Conservation (phyloP, 2,329 filamentous ascomycete genomes). For the Didymella glomerata region DNA sequence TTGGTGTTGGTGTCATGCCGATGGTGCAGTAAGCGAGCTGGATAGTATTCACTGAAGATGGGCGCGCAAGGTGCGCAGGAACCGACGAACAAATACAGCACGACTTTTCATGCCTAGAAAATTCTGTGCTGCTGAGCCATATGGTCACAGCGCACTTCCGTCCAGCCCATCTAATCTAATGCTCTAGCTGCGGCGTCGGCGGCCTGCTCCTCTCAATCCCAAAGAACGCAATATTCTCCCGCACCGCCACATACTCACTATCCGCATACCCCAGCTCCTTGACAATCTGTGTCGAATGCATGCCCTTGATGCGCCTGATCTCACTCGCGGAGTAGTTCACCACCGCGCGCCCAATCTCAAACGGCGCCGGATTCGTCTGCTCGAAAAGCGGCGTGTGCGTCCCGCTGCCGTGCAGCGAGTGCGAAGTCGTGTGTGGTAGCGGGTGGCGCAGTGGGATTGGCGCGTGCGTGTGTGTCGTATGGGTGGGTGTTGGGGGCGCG, state of each 20-base stretch:
- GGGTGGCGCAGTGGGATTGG: conserved; percentile 33
- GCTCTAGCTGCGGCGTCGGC: conserved; percentile 39
- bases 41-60: too few relatives aligned
- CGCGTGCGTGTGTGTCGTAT: conserved; percentile 28
- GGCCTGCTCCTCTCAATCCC: conserved; percentile 50
- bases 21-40: too few relatives aligned
- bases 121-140: too few relatives aligned
- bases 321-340: conserved; percentile 93
- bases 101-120: too few relatives aligned
- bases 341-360: conserved; percentile 85
- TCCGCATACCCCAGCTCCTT: conserved; percentile 87
- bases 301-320: conserved; percentile 83
- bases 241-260: conserved; percentile 89
- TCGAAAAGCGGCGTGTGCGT: conserved; percentile 39
- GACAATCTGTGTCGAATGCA: conserved; percentile 82
- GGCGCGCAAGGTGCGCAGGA: too few relatives aligned
- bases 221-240: conserved; percentile 86
- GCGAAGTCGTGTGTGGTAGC: conserved; percentile 21
- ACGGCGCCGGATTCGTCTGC: conserved; percentile 48
- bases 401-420: not conserved
- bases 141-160: too few relatives aligned
- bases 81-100: too few relatives aligned
- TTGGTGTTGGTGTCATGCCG: too few relatives aligned
- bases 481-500: conserved; percentile 20
- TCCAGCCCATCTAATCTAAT: not conserved